Percentiles rank a stretch among this genome's conserved stretches.
These are phyloP conservation scores for Solanum chmielewskii DNA, from an alignment of 257 asterid genomes.

Conservation along the genomic window DNA sequence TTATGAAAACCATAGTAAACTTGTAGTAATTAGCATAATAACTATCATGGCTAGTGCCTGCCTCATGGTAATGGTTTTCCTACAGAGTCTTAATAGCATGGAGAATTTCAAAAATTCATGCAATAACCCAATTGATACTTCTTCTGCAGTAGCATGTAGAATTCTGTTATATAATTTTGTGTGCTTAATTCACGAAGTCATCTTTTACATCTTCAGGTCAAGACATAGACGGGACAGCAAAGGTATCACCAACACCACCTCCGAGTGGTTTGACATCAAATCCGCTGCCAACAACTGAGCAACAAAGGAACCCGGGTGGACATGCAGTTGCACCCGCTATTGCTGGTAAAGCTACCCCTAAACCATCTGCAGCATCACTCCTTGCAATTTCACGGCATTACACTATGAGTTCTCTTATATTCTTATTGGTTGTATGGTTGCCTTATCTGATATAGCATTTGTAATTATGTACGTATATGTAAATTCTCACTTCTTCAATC, in stretches of 20 bases:
- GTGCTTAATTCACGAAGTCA: neutral
- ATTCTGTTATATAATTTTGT: neutral
- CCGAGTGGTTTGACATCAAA: conserved; percentile 24
- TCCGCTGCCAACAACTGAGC: conserved; percentile 54
- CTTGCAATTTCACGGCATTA: conserved; percentile 1
- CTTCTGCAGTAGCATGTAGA: neutral
- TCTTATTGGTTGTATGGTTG: conserved; percentile 17
- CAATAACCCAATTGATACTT: neutral
- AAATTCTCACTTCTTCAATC: conserved; percentile 14
- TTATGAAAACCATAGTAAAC: neutral
- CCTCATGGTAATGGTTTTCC: neutral
- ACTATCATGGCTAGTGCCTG: neutral
- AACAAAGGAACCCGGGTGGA: conserved; percentile 21
- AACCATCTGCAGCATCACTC: conserved; percentile 33
- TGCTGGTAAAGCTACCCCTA: conserved; percentile 48
- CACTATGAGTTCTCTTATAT: conserved; percentile 19
- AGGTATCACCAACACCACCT: conserved; percentile 27
- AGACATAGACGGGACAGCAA: conserved; percentile 15
- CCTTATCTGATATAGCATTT: conserved; percentile 5
- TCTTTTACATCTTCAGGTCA: conserved; percentile 30
- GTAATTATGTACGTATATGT: conserved; percentile 14
- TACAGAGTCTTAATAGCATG: neutral
- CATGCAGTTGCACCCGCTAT: conserved; percentile 55
- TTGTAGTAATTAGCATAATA: neutral
- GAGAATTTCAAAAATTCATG: neutral